These are phyloP conservation scores for Endocladia muricata DNA, from an alignment of 31 red algal species.

Conservation along the genomic window DNA sequence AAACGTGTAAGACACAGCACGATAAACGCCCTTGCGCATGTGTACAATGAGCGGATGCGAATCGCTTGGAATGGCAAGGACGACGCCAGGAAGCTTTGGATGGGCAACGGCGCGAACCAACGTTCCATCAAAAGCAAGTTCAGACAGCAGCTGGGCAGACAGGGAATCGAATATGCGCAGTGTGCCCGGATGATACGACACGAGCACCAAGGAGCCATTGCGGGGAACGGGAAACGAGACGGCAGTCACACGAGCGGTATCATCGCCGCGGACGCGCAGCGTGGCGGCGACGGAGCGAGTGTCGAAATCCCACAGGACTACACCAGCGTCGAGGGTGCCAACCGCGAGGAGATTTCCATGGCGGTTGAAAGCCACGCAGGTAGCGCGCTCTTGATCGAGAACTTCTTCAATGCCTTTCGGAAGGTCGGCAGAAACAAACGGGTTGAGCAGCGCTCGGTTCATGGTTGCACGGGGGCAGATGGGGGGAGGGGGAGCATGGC, in stretches of 20 bases:
- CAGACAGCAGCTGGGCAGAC: slow-evolving; percentile 18
- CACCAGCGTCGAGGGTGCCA: slow-evolving; percentile 48
- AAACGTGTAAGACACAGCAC: not conserved
- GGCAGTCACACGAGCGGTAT: not conserved
- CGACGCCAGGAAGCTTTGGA: slow-evolving; percentile 24
- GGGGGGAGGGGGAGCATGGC: not conserved
- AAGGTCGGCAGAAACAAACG: slow-evolving; percentile 77
- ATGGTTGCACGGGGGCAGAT: slow-evolving; percentile 8
- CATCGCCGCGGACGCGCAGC: not conserved
- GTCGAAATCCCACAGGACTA: slow-evolving; percentile 91
- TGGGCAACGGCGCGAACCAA: slow-evolving; percentile 48
- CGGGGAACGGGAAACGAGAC: slow-evolving; percentile 47
- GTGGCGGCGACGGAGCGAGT: slow-evolving; percentile 55
- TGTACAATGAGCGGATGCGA: slow-evolving; percentile 59
- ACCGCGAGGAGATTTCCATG: slow-evolving; percentile 91
- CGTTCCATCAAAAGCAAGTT: slow-evolving; percentile 39
- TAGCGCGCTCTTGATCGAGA: slow-evolving; percentile 62
- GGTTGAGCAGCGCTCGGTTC: slow-evolving; percentile 86
- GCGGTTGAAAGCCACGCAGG: slow-evolving; percentile 87
- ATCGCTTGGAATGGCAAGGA: slow-evolving; percentile 42
- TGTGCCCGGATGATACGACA: slow-evolving; percentile 11
- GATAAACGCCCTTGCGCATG: slow-evolving; percentile 42
- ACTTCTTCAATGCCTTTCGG: slow-evolving; percentile 62
- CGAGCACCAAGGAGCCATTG: slow-evolving; percentile 48
- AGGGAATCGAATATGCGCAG: slow-evolving; percentile 58